phyloP scores from a whole-genome alignment of 169 alveolate species.

The Plasmodium billcollinsi region DNA sequence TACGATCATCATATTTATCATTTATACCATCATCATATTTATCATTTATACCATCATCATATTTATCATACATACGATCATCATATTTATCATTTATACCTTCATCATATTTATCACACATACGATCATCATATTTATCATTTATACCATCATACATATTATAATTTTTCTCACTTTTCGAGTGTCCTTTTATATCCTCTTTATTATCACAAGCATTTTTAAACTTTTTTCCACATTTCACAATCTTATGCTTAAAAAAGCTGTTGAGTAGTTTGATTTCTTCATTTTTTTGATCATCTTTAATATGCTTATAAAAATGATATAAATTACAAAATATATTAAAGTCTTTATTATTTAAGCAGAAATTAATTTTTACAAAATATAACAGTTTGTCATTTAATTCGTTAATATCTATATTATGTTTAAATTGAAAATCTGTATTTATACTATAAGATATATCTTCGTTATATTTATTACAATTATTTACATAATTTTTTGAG shows the following conservation, averaged over 20 bases:
- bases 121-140: background rate
- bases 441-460: constrained; percentile 13
- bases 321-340: constrained; percentile 35
- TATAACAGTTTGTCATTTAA: constrained; percentile 45
- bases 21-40: background rate
- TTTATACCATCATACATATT: no score
- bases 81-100: background rate
- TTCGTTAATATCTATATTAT: constrained; percentile 31
- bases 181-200: no score
- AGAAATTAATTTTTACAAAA: constrained; percentile 49
- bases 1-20: background rate
- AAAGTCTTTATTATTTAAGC: constrained; percentile 34
- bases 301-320: constrained; percentile 41
- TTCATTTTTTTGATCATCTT: constrained; percentile 60
- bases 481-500: background rate
- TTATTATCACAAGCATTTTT: no score
- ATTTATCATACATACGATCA: background rate
- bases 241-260: constrained; percentile 34
- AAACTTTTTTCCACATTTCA: background rate
- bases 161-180: background rate
- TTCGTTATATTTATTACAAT: background rate
- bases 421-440: constrained; percentile 23
- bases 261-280: constrained; percentile 26
- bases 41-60: background rate
- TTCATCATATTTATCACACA: background rate